Conservation (phyloP, 2,329 filamentous ascomycete species). For the Colletotrichum sp. region DNA sequence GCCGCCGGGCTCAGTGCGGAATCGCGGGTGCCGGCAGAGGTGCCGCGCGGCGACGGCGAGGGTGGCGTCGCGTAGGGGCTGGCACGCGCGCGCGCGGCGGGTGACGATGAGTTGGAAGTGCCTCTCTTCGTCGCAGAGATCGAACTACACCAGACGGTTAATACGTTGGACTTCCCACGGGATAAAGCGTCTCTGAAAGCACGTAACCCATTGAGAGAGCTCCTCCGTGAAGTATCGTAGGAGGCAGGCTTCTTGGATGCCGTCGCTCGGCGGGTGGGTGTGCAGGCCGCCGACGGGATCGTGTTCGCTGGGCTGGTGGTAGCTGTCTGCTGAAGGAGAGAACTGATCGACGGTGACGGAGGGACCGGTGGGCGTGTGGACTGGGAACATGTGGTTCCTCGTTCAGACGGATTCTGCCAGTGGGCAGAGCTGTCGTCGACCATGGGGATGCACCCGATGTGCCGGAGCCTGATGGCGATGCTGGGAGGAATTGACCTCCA, state of each 20-base stretch:
- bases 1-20: constrained; percentile 35
- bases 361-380: constrained; percentile 14
- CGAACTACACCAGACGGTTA: constrained; percentile 33
- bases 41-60: constrained; percentile 45
- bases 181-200: not conserved
- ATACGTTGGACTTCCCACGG: not conserved
- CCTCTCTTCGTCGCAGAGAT: constrained; percentile 43
- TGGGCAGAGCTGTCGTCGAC: not conserved
- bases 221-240: constrained; percentile 44
- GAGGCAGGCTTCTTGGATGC: constrained; percentile 41
- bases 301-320: not conserved
- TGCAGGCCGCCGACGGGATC: not conserved
- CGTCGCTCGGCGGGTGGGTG: constrained; percentile 5
- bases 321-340: not conserved
- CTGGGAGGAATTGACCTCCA: not conserved
- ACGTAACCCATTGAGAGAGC: constrained; percentile 42
- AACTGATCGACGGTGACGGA: not conserved
- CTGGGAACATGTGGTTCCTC: not conserved
- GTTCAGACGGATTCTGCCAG: not conserved
- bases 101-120: constrained; percentile 45
- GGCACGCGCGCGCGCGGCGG: constrained; percentile 36
- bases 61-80: constrained; percentile 44
- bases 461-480: not conserved
- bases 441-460: not conserved
- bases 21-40: constrained; percentile 41